A percentile compares a stretch with the other conserved stretches of the same genome.
Conservation (phyloP, 345 rosid genomes). For the Cardiospermum halicacabum region DNA sequence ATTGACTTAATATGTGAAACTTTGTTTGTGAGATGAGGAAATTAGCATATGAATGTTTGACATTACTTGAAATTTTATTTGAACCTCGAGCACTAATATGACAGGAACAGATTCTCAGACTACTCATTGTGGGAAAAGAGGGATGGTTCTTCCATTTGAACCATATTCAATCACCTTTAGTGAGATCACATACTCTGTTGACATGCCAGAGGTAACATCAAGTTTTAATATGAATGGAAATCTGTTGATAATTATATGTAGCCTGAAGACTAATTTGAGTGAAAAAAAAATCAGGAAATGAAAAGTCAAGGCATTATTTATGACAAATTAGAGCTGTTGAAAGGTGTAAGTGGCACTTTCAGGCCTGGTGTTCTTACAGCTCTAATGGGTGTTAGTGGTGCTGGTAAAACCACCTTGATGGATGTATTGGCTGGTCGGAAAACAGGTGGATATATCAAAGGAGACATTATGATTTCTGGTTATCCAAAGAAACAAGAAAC, state of each 20-base stretch:
- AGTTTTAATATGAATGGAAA: neutral
- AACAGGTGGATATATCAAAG: constrained; percentile 48
- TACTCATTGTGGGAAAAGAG: constrained; percentile 31
- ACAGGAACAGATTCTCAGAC: constrained; percentile 20
- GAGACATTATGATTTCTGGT: constrained; percentile 44
- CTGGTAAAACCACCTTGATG: constrained; percentile 57
- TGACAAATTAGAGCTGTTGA: constrained; percentile 42
- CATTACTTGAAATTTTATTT: neutral
- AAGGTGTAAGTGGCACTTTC: constrained; percentile 46
- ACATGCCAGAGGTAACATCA: constrained; percentile 65
- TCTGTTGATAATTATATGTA: neutral
- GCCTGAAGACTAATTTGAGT: neutral
- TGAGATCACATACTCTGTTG: constrained; percentile 55
- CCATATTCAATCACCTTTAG: constrained; percentile 65
- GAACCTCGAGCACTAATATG: neutral
- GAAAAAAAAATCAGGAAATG: constrained; percentile 39
- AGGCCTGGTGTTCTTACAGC: constrained; percentile 61
- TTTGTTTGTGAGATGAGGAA: neutral
- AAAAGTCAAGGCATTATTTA: constrained; percentile 33
- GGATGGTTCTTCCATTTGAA: constrained; percentile 83
- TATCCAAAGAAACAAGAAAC: constrained; percentile 56
- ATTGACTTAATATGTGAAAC: neutral
- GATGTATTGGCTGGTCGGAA: constrained; percentile 59
- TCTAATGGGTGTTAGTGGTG: constrained; percentile 54
- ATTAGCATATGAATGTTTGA: neutral